phyloP scores from a whole-genome alignment of 2,329 filamentous ascomycete genomes.

The Trichoderma gracile region DNA sequence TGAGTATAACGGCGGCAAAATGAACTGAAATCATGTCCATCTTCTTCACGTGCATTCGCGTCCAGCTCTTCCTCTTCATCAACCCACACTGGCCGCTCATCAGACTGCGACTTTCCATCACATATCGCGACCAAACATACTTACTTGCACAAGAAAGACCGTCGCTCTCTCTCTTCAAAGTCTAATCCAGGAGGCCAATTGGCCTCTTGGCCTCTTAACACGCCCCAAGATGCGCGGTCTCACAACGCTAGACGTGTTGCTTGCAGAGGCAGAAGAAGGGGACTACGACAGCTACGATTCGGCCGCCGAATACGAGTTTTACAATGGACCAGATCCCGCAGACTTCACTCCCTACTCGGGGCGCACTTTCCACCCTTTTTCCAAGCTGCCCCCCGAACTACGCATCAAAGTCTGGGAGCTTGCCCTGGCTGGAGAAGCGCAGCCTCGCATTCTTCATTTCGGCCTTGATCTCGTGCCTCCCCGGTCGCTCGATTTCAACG shows the following conservation, averaged over 20 bases:
- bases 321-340: slow-evolving; percentile 16
- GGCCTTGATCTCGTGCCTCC: not conserved
- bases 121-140: no score
- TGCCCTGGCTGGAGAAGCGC: slow-evolving; percentile 36
- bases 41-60: no score
- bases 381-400: slow-evolving; percentile 39
- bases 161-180: not conserved
- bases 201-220: not conserved
- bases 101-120: no score
- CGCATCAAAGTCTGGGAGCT: slow-evolving; percentile 39
- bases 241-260: slow-evolving; percentile 9
- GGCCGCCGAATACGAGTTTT: slow-evolving; percentile 22
- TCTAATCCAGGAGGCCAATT: not conserved
- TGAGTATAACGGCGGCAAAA: no score
- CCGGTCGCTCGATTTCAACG: not conserved
- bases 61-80: no score
- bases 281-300: slow-evolving; percentile 19
- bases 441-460: slow-evolving; percentile 32
- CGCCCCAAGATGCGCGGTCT: not conserved
- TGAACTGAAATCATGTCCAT: no score
- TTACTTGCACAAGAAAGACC: not conserved
- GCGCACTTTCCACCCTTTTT: slow-evolving; percentile 33
- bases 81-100: no score
- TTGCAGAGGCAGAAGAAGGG: slow-evolving; percentile 3
- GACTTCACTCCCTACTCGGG: slow-evolving; percentile 14